A percentile compares a stretch with the other conserved stretches of the same genome.
Evolutionary conservation across 2,329 filamentous ascomycete genomes (phyloP).

Genomic region (Akanthomyces lecanii): DNA sequence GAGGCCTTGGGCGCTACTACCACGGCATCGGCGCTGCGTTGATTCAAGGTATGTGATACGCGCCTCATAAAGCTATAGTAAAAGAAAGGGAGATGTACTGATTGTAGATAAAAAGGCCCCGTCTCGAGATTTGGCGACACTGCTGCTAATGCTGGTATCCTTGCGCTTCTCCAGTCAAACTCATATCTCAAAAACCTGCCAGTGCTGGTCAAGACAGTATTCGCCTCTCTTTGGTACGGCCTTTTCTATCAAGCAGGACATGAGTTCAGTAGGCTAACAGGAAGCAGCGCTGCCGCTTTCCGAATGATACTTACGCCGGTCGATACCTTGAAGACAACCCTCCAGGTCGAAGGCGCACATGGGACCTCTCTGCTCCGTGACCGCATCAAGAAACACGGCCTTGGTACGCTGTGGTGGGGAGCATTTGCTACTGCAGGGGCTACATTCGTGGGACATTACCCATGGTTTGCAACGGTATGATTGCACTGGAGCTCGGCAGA

Average conservation of each 20-base stretch:
- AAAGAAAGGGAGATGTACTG: background rate
- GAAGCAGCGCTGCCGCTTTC: slow-evolving; percentile 39
- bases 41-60: slow-evolving; percentile 35
- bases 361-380: slow-evolving; percentile 40
- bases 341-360: slow-evolving; percentile 42
- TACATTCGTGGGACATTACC: slow-evolving; percentile 46
- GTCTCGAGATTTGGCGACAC: slow-evolving; percentile 45
- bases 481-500: background rate
- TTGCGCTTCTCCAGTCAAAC: slow-evolving; percentile 44
- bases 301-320: slow-evolving; percentile 46
- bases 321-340: slow-evolving; percentile 47
- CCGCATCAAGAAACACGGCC: slow-evolving; percentile 40
- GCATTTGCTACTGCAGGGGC: slow-evolving; percentile 45
- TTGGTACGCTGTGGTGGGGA: slow-evolving; percentile 47
- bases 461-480: slow-evolving; percentile 45
- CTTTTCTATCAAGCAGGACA: background rate
- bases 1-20: slow-evolving; percentile 42
- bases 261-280: rapidly evolving
- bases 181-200: slow-evolving; percentile 41
- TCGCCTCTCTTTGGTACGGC: slow-evolving; percentile 41
- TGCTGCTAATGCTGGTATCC: slow-evolving; percentile 46
- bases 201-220: slow-evolving; percentile 41
- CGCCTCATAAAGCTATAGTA: background rate
- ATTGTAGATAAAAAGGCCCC: slow-evolving; percentile 31
- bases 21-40: slow-evolving; percentile 42